phyloP scores from a whole-genome alignment of 2,329 filamentous ascomycete genomes.

The Alternaria sp. region DNA sequence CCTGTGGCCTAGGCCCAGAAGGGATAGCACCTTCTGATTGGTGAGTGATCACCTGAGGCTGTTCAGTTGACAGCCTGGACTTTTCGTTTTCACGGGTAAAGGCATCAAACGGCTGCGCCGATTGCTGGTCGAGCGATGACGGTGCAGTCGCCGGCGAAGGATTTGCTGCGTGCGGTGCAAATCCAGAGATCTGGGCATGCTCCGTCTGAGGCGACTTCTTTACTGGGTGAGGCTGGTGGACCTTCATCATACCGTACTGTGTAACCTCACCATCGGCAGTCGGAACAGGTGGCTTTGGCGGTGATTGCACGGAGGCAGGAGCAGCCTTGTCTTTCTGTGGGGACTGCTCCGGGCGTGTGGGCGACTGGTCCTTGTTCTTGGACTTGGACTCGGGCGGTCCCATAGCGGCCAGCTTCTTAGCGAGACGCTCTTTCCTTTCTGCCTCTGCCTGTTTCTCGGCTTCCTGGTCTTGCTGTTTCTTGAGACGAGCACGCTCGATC shows the following conservation, averaged over 20 bases:
- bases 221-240: conserved; percentile 65
- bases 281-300: conserved; percentile 66
- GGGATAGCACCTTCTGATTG: conserved; percentile 30
- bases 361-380: conserved; percentile 50
- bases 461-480: conserved; percentile 62
- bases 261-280: conserved; percentile 65
- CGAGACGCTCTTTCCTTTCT: conserved; percentile 74
- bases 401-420: conserved; percentile 74
- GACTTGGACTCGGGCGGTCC: conserved; percentile 60
- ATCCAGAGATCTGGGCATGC: conserved; percentile 24
- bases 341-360: conserved; percentile 48
- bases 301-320: conserved; percentile 51
- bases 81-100: conserved; percentile 35
- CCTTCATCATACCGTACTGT: conserved; percentile 70
- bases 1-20: conserved; percentile 38
- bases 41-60: conserved; percentile 26
- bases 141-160: conserved; percentile 36
- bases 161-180: conserved; percentile 24
- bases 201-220: conserved; percentile 41
- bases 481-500: conserved; percentile 72
- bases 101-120: conserved; percentile 30
- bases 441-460: conserved; percentile 77
- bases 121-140: conserved; percentile 29
- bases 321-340: conserved; percentile 57
- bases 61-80: conserved; percentile 25